Percentiles rank a stretch among this genome's conserved stretches.
Evolutionary conservation across 768 basidiomycete genomes (phyloP).

Genomic region (Naematelia aurantialba): DNA sequence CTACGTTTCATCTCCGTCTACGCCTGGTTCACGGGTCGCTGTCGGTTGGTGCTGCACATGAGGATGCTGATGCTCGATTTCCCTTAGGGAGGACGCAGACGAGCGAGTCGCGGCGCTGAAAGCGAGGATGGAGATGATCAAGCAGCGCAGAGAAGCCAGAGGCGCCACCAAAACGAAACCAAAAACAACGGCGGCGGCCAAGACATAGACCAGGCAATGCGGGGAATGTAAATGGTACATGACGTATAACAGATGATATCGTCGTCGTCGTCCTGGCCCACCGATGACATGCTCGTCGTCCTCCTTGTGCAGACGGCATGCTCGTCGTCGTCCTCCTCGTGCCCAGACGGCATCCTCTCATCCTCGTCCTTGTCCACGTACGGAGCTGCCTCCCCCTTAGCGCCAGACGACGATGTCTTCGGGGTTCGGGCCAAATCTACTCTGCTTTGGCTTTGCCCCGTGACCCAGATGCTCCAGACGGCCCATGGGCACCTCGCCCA

Average conservation of each 20-base stretch:
- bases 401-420: neutral
- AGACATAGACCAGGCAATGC: slow-evolving; percentile 1
- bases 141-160: slow-evolving; percentile 34
- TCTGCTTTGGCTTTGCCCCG: neutral
- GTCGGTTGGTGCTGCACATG: too few relatives aligned
- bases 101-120: slow-evolving; percentile 33
- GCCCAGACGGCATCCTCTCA: too few relatives aligned
- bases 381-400: too few relatives aligned
- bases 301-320: too few relatives aligned
- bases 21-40: too few relatives aligned
- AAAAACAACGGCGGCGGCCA: neutral
- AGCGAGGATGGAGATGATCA: slow-evolving; percentile 41
- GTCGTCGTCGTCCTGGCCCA: too few relatives aligned
- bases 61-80: neutral
- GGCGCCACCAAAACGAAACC: slow-evolving; percentile 1
- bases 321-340: too few relatives aligned
- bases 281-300: too few relatives aligned
- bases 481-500: neutral
- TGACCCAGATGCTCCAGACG: neutral
- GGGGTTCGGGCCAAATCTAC: neutral
- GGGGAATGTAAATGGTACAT: slow-evolving; percentile 1
- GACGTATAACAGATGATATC: too few relatives aligned
- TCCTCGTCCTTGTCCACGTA: too few relatives aligned
- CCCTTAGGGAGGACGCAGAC: slow-evolving; percentile 42
- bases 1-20: neutral